Evolutionary conservation across 106 monocot genomes (phyloP).

Genomic region (Gastrodia elata): DNA sequence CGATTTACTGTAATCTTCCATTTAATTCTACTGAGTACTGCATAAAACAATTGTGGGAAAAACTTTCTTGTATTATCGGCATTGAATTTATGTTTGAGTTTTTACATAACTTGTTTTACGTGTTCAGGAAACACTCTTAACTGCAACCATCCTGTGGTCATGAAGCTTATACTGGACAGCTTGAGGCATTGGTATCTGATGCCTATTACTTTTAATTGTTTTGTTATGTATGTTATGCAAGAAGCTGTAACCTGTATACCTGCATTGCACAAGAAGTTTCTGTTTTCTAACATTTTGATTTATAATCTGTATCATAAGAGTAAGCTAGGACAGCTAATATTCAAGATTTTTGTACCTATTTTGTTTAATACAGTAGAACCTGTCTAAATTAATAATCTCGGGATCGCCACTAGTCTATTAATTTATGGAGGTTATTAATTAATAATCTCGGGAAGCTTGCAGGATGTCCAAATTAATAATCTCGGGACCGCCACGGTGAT

Average conservation of each 20-base stretch:
- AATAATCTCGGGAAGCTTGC: too few relatives aligned
- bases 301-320: background rate
- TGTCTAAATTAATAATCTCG: too few relatives aligned
- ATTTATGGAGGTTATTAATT: too few relatives aligned
- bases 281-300: background rate
- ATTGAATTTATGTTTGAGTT: background rate
- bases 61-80: background rate
- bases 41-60: background rate
- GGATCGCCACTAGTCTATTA: too few relatives aligned
- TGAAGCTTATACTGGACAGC: slow-evolving; percentile 93
- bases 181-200: slow-evolving; percentile 67
- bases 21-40: background rate
- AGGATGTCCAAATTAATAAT: too few relatives aligned
- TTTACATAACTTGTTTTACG: background rate
- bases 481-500: too few relatives aligned
- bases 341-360: background rate
- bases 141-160: slow-evolving; percentile 97
- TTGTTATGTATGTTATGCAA: background rate
- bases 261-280: background rate
- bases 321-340: background rate
- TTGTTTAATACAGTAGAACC: background rate
- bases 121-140: slow-evolving; percentile 89
- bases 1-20: background rate
- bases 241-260: background rate
- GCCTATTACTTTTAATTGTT: background rate